Conservation (phyloP, 352 stramenopile genomes). For the Halophytophthora polymorphica region DNA sequence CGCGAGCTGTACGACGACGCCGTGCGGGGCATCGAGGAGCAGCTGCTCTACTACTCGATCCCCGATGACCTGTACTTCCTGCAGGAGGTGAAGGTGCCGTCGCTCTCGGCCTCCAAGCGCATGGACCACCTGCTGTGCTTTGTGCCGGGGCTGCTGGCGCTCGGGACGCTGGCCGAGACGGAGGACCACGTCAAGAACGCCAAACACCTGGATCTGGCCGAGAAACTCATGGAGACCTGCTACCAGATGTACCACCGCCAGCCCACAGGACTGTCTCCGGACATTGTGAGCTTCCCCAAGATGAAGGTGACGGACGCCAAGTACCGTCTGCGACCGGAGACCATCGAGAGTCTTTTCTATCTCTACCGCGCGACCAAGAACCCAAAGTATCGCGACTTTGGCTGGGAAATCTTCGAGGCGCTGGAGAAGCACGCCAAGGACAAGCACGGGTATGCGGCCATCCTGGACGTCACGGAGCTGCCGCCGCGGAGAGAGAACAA, state of each 20-base stretch:
- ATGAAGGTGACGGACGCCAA: constrained; percentile 63
- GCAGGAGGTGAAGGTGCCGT: constrained; percentile 24
- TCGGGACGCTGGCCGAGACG: constrained; percentile 82
- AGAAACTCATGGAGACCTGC: constrained; percentile 90
- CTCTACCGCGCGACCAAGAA: constrained; percentile 95
- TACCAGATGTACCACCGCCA: constrained; percentile 94
- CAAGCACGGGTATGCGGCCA: constrained; percentile 83
- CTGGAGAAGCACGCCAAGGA: constrained; percentile 93
- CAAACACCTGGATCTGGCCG: constrained; percentile 85
- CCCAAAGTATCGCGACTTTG: constrained; percentile 92
- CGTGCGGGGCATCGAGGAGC: constrained; percentile 91
- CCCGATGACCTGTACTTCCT: constrained; percentile 65
- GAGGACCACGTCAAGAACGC: constrained; percentile 65
- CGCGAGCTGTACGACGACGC: constrained; percentile 92
- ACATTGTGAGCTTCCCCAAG: constrained; percentile 89
- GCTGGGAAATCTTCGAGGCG: constrained; percentile 93
- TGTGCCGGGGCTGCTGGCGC: constrained; percentile 89
- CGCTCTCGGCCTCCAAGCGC: constrained; percentile 32
- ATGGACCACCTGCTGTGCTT: constrained; percentile 99
- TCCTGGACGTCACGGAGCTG: constrained; percentile 48
- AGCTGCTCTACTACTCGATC: constrained; percentile 80
- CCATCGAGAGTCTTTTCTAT: constrained; percentile 95
- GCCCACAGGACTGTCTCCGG: constrained; percentile 91
- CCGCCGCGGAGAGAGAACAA: constrained; percentile 83
- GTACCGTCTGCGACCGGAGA: constrained; percentile 95